Conservation (phyloP, 768 basidiomycete species). For the Russula sp. region DNA sequence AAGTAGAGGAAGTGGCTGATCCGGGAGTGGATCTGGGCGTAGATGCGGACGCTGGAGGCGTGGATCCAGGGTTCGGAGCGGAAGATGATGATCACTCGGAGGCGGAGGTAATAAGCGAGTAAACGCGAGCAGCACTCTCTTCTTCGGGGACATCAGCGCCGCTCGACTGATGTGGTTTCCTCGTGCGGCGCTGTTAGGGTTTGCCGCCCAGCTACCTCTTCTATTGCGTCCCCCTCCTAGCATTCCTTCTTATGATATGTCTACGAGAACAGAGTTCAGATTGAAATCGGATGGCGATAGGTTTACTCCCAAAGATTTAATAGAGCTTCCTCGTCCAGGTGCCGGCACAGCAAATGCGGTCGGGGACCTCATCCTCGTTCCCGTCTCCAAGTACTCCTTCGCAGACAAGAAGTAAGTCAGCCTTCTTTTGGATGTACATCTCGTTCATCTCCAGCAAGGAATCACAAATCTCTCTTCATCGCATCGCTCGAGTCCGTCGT, state of each 20-base stretch:
- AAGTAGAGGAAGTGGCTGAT: conserved; percentile 55
- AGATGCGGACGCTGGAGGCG: conserved; percentile 33
- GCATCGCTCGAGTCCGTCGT: conserved; percentile 49
- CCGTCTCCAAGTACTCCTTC: conserved; percentile 64
- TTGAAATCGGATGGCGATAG: conserved; percentile 54
- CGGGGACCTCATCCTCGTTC: conserved; percentile 63
- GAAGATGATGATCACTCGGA: conserved; percentile 29
- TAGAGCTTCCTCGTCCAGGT: conserved; percentile 63
- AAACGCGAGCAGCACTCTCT: conserved; percentile 7
- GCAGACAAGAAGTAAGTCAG: conserved; percentile 62
- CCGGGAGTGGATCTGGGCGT: conserved; percentile 33
- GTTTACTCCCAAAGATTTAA: conserved; percentile 67
- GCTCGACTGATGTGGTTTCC: conserved; percentile 45
- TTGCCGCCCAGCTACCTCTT: conserved; percentile 51
- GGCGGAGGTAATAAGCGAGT: conserved; percentile 48
- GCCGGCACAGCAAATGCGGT: conserved; percentile 57
- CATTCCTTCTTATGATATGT: conserved; percentile 28
- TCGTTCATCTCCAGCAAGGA: conserved; percentile 38
- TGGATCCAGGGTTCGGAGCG: conserved; percentile 34
- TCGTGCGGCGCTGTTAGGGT: conserved; percentile 44
- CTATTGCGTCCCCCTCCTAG: conserved; percentile 21
- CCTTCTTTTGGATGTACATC: background rate
- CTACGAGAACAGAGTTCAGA: conserved; percentile 37
- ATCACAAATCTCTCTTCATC: conserved; percentile 61
- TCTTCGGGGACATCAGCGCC: background rate